Conservation (phyloP, 164 flowering plant genomes). For the Litsea cubeba region DNA sequence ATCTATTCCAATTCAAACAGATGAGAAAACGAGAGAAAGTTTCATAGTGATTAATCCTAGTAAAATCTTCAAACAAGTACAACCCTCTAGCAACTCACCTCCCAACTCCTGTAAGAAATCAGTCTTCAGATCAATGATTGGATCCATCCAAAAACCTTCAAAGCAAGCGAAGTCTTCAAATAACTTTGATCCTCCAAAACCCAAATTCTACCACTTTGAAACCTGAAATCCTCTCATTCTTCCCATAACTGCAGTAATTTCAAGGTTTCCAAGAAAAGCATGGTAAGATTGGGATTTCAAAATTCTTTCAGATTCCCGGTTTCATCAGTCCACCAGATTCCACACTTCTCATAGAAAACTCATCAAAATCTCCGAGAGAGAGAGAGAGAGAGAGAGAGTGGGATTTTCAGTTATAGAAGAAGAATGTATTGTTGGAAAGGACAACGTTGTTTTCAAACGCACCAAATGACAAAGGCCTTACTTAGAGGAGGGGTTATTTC, state of each 20-base stretch:
- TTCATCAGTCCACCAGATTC: background rate
- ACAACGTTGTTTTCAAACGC: background rate
- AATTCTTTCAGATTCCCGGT: background rate
- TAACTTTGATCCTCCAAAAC: background rate
- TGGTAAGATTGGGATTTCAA: too few relatives aligned
- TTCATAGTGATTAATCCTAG: background rate
- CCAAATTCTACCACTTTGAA: background rate
- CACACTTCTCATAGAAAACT: too few relatives aligned
- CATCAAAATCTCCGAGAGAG: too few relatives aligned
- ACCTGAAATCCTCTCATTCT: background rate
- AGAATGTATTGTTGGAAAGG: too few relatives aligned
- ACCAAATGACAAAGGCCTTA: background rate
- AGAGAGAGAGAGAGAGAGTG: background rate
- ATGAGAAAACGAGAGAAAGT: background rate
- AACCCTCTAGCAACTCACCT: constrained; percentile 13
- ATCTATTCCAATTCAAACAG: background rate
- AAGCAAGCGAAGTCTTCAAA: too few relatives aligned
- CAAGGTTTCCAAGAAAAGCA: background rate
- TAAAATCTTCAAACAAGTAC: background rate
- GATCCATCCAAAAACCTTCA: background rate
- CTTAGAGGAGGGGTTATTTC: too few relatives aligned
- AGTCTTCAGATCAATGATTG: background rate
- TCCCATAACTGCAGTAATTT: background rate
- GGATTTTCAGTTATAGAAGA: background rate
- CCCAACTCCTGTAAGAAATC: background rate